Evolutionary conservation across 1,284 basidiomycete species (phyloP).

Genomic region (Microbotryum silenes-acaulis): DNA sequence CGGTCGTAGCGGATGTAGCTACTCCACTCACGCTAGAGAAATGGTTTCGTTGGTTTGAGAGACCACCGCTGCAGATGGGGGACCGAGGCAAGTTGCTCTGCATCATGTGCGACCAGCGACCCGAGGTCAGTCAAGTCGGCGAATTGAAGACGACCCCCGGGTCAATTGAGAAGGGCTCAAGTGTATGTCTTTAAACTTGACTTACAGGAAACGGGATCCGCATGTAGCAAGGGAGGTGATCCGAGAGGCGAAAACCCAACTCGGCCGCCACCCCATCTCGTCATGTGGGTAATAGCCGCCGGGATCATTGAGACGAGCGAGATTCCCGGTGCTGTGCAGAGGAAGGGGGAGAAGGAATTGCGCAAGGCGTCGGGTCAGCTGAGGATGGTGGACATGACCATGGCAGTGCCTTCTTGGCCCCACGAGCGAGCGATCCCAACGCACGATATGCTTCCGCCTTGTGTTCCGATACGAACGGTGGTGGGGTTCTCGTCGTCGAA

Average conservation of each 20-base stretch:
- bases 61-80: constrained; percentile 23
- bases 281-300: constrained; percentile 24
- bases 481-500: constrained; percentile 16
- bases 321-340: constrained; percentile 11
- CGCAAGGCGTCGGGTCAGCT: not conserved
- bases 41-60: constrained; percentile 19
- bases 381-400: not conserved
- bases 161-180: not conserved
- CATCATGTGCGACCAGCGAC: too few relatives aligned
- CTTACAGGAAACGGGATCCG: constrained; percentile 13
- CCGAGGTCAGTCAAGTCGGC: not conserved
- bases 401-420: not conserved
- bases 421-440: not conserved
- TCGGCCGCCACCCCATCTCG: constrained; percentile 22
- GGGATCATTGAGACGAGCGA: constrained; percentile 3
- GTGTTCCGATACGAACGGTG: constrained; percentile 11
- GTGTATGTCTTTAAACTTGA: not conserved
- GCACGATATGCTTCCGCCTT: constrained; percentile 22
- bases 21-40: constrained; percentile 15
- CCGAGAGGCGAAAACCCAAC: constrained; percentile 16
- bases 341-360: too few relatives aligned
- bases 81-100: constrained; percentile 27
- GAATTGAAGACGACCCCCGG: not conserved
- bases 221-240: constrained; percentile 19
- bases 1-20: too few relatives aligned